phyloP scores from a whole-genome alignment of 176 grass and related monocot genomes.

The Zizania latifolia region DNA sequence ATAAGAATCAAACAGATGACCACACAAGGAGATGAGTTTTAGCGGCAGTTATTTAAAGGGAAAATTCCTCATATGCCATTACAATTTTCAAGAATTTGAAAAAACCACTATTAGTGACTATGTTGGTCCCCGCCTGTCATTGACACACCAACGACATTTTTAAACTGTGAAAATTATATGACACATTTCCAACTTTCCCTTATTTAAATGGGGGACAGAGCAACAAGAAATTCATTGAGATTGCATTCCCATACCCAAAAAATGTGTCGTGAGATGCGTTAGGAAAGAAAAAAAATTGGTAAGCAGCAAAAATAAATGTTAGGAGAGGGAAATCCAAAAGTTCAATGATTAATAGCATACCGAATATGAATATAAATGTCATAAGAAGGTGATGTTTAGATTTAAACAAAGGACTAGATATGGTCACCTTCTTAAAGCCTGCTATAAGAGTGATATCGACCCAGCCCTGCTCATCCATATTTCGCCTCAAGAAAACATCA shows the following conservation, averaged over 20 bases:
- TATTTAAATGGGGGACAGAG: neutral
- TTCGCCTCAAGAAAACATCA: conserved; percentile 66
- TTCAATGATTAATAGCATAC: neutral
- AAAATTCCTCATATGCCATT: no score
- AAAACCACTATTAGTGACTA: no score
- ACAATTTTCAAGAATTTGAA: no score
- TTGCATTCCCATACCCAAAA: neutral
- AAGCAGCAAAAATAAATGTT: neutral
- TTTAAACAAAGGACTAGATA: neutral
- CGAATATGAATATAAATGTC: neutral
- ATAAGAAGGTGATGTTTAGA: neutral
- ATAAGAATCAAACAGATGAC: neutral
- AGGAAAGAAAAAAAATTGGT: neutral
- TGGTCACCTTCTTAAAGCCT: conserved; percentile 65
- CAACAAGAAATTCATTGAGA: neutral
- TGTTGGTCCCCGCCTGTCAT: no score
- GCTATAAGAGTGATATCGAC: conserved; percentile 80
- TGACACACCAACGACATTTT: no score
- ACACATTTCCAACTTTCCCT: no score
- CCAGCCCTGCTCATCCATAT: conserved; percentile 91
- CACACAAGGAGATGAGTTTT: neutral
- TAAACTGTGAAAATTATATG: no score
- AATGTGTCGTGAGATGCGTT: neutral
- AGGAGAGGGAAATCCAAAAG: neutral
- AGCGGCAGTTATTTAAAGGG: neutral